Percentiles rank a stretch among this genome's conserved stretches.
phyloP scores from a whole-genome alignment of 2,329 filamentous ascomycete genomes.

The Corynespora cassiicola region DNA sequence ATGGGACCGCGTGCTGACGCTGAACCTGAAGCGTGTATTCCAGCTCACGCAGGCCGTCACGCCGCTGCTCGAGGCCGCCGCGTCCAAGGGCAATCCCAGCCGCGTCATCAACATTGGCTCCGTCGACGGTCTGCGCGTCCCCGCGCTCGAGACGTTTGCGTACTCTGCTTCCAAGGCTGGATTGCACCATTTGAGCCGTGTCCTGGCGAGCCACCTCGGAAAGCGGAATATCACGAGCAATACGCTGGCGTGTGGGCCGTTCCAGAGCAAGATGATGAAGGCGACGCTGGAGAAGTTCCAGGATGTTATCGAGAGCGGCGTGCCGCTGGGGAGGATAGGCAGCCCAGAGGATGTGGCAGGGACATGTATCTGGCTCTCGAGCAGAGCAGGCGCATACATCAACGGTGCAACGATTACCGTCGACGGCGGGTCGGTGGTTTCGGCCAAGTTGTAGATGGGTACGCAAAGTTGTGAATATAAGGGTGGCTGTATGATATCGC shows the following conservation, averaged over 20 bases:
- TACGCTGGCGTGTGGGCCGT: slow-evolving; percentile 74
- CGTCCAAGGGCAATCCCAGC: slow-evolving; percentile 53
- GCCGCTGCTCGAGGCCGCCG: slow-evolving; percentile 65
- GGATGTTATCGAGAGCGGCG: slow-evolving; percentile 62
- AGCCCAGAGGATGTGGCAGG: slow-evolving; percentile 73
- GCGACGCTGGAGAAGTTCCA: slow-evolving; percentile 67
- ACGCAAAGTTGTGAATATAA: background rate
- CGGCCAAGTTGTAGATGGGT: slow-evolving; percentile 46
- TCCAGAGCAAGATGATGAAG: slow-evolving; percentile 76
- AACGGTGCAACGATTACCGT: slow-evolving; percentile 52
- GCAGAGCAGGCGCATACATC: slow-evolving; percentile 64
- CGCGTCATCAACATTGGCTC: slow-evolving; percentile 71
- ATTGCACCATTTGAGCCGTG: slow-evolving; percentile 68
- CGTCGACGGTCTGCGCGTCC: slow-evolving; percentile 68
- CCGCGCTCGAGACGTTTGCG: slow-evolving; percentile 63
- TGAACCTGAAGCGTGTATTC: slow-evolving; percentile 70
- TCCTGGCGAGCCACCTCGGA: slow-evolving; percentile 68
- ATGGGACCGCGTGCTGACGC: slow-evolving; percentile 65
- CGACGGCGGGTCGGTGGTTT: slow-evolving; percentile 48
- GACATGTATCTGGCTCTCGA: slow-evolving; percentile 72
- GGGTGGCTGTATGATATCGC: background rate
- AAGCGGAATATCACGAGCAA: slow-evolving; percentile 69
- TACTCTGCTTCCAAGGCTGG: slow-evolving; percentile 70
- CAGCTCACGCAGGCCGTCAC: slow-evolving; percentile 69
- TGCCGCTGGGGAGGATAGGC: slow-evolving; percentile 73